phyloP scores from a whole-genome alignment of 2,329 filamentous ascomycete species.

The Hypomyces rosellus region DNA sequence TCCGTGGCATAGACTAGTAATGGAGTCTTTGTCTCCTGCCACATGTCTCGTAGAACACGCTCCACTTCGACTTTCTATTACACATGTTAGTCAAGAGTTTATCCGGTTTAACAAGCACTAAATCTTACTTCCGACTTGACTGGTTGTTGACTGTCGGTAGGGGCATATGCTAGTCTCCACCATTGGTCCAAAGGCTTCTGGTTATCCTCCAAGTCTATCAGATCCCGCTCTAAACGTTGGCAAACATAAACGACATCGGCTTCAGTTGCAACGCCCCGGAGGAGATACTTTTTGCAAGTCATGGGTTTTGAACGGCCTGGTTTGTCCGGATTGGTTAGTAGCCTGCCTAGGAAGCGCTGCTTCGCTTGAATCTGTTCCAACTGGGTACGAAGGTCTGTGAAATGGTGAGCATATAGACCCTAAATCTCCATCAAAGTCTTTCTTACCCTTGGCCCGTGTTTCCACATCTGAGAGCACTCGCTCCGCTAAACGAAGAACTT shows the following conservation, averaged over 20 bases:
- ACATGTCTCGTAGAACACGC: constrained; percentile 39
- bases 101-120: not conserved
- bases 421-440: no score
- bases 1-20: constrained; percentile 51
- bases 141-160: constrained; percentile 33
- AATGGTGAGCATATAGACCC: constrained; percentile 16
- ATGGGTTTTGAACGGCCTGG: constrained; percentile 30
- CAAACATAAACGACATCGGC: constrained; percentile 46
- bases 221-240: constrained; percentile 33
- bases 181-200: constrained; percentile 40
- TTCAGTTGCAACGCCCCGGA: constrained; percentile 46
- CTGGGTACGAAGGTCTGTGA: constrained; percentile 24
- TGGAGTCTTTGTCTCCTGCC: constrained; percentile 41
- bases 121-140: constrained; percentile 42
- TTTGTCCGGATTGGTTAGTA: constrained; percentile 35
- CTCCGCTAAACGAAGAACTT: constrained; percentile 28
- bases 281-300: constrained; percentile 39
- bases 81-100: constrained; percentile 10
- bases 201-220: constrained; percentile 36
- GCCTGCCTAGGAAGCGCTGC: constrained; percentile 31
- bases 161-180: constrained; percentile 46
- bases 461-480: constrained; percentile 30
- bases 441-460: constrained; percentile 30
- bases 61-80: constrained; percentile 42
- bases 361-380: constrained; percentile 27